A percentile compares a stretch with the other conserved stretches of the same genome.
Conservation (phyloP, 2,329 filamentous ascomycete genomes). For the Aplosporella prunicola region DNA sequence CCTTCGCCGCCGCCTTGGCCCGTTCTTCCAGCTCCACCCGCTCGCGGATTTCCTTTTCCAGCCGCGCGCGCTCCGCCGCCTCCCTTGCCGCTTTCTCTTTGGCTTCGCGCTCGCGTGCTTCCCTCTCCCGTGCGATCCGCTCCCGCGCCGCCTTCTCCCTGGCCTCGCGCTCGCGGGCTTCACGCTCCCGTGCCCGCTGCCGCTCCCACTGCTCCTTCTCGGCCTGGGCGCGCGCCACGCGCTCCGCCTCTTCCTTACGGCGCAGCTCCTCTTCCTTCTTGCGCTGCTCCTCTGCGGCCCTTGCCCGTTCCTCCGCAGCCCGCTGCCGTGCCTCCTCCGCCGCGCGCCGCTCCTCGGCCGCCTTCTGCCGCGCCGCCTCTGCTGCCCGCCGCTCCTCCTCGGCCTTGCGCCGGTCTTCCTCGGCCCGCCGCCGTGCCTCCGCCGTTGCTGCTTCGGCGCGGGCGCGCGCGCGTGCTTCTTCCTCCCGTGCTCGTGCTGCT, state of each 20-base stretch:
- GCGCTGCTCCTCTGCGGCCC: constrained; percentile 12
- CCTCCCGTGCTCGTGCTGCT: no score
- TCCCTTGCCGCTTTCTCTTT: constrained; percentile 28
- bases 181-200: constrained; percentile 38
- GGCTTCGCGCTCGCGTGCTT: constrained; percentile 28
- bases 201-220: constrained; percentile 45
- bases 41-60: constrained; percentile 34
- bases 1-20: constrained; percentile 22
- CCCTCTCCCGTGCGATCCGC: constrained; percentile 30
- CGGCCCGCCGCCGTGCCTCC: background rate
- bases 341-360: constrained; percentile 1
- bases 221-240: constrained; percentile 35
- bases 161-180: constrained; percentile 39
- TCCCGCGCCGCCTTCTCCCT: constrained; percentile 37
- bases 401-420: constrained; percentile 8
- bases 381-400: constrained; percentile 1
- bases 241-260: constrained; percentile 41
- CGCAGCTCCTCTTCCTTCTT: constrained; percentile 26
- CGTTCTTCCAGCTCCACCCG: constrained; percentile 24
- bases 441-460: background rate
- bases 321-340: background rate
- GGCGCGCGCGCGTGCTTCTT: constrained; percentile 26
- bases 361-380: constrained; percentile 6
- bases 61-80: constrained; percentile 22
- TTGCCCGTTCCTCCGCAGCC: constrained; percentile 6